These are phyloP conservation scores for Pythium monospermum DNA, from an alignment of 352 stramenopile genomes.

Conservation along the genomic window DNA sequence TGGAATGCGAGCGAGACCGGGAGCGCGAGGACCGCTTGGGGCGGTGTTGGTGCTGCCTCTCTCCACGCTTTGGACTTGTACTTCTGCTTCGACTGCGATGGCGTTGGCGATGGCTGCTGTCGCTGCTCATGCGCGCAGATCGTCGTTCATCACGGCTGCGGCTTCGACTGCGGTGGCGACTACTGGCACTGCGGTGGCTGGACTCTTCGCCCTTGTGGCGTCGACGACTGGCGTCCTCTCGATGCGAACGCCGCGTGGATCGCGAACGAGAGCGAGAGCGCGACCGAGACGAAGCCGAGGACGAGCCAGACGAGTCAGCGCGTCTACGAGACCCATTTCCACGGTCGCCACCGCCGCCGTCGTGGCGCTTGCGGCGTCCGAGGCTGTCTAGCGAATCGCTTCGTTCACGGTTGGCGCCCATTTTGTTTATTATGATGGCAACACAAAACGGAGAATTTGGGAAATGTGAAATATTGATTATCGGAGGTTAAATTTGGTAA, in stretches of 20 bases:
- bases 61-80: neutral
- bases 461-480: too few relatives aligned
- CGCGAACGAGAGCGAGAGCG: constrained; percentile 22
- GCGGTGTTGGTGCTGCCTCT: neutral
- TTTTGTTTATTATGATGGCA: too few relatives aligned
- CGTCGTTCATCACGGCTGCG: constrained; percentile 22
- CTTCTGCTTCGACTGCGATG: neutral
- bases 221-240: neutral
- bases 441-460: too few relatives aligned
- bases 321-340: too few relatives aligned
- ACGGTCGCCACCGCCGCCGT: constrained; percentile 11
- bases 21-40: constrained; percentile 2
- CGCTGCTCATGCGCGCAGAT: too few relatives aligned
- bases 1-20: constrained; percentile 13
- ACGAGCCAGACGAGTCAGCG: constrained; percentile 13
- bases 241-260: too few relatives aligned
- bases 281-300: constrained; percentile 15
- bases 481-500: too few relatives aligned
- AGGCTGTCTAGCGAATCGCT: constrained; percentile 67
- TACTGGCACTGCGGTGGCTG: constrained; percentile 20
- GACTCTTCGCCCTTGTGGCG: constrained; percentile 28
- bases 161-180: constrained; percentile 29
- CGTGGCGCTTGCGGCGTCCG: constrained; percentile 30
- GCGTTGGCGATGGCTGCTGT: constrained; percentile 1
- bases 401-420: constrained; percentile 26